Conservation (phyloP, 768 basidiomycete species). For the Phylloporus sp. region DNA sequence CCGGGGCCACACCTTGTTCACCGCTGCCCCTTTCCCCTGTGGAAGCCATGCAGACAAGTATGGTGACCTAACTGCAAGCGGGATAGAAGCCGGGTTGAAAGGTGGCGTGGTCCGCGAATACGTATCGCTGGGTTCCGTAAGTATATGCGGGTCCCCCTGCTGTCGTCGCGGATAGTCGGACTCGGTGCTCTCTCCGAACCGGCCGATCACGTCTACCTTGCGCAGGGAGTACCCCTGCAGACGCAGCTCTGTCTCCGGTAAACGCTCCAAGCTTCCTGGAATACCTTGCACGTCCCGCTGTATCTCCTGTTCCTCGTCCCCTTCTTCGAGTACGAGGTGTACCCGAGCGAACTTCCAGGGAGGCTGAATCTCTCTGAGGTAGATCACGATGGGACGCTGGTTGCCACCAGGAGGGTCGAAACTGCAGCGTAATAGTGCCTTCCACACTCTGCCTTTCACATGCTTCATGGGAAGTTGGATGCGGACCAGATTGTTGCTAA, state of each 20-base stretch:
- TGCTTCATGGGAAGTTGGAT: slow-evolving; percentile 21
- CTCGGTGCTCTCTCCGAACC: not conserved
- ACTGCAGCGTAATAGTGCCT: slow-evolving; percentile 22
- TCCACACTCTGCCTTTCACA: slow-evolving; percentile 11
- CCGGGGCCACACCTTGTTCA: slow-evolving; percentile 51
- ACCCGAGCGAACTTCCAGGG: slow-evolving; percentile 12
- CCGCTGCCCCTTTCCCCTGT: slow-evolving; percentile 42
- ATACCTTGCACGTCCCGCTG: not conserved
- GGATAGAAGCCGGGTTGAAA: slow-evolving; percentile 56
- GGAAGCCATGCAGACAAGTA: slow-evolving; percentile 66
- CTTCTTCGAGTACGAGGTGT: slow-evolving; percentile 4
- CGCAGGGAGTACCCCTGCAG: slow-evolving; percentile 11
- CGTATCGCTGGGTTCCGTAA: slow-evolving; percentile 11
- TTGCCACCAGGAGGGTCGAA: slow-evolving; percentile 10
- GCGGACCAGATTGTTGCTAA: slow-evolving; percentile 18
- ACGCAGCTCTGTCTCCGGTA: slow-evolving; percentile 9
- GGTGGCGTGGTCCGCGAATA: slow-evolving; percentile 47
- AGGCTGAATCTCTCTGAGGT: slow-evolving; percentile 13
- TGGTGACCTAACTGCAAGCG: slow-evolving; percentile 64
- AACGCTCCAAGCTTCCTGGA: slow-evolving; percentile 20
- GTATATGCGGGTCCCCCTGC: slow-evolving; percentile 3
- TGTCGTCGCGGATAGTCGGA: not conserved
- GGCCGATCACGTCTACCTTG: slow-evolving; percentile 9
- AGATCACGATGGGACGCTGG: slow-evolving; percentile 21
- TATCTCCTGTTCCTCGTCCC: not conserved